These are phyloP conservation scores for Neurospora sp. DNA, from an alignment of 495 filamentous ascomycete species.

Conservation along the genomic window DNA sequence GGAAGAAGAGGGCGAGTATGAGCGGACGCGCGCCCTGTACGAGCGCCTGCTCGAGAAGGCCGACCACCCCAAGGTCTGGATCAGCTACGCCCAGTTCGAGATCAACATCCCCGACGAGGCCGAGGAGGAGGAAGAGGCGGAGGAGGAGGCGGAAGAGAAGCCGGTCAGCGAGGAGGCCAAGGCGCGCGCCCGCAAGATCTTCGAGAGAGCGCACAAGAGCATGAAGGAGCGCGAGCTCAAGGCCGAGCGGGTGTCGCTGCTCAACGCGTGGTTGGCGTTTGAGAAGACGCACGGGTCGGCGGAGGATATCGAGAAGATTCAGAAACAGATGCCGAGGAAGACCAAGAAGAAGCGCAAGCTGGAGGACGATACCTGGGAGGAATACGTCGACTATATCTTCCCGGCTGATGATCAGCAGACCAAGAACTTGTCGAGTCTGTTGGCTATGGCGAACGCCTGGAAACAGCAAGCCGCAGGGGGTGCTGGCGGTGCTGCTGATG, in stretches of 20 bases:
- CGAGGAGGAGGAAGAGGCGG: slow-evolving; percentile 36
- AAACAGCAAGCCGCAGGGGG: slow-evolving; percentile 51
- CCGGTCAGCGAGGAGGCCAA: slow-evolving; percentile 78
- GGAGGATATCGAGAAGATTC: slow-evolving; percentile 73
- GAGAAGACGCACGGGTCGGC: slow-evolving; percentile 71
- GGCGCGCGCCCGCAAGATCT: slow-evolving; percentile 67
- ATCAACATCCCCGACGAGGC: slow-evolving; percentile 63
- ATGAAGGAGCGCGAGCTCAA: slow-evolving; percentile 91
- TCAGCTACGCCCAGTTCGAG: slow-evolving; percentile 92
- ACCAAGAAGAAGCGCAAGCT: slow-evolving; percentile 91
- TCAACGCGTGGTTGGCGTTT: slow-evolving; percentile 87
- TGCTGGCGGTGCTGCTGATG: slow-evolving; percentile 18
- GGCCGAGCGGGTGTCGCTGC: slow-evolving; percentile 81
- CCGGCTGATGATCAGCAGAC: slow-evolving; percentile 88
- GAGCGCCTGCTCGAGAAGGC: slow-evolving; percentile 88
- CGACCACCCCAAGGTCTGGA: slow-evolving; percentile 98
- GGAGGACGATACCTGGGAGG: slow-evolving; percentile 92
- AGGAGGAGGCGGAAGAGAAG: slow-evolving; percentile 47
- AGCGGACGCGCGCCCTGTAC: slow-evolving; percentile 70
- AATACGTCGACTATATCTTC: slow-evolving; percentile 97
- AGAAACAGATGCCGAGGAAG: slow-evolving; percentile 85
- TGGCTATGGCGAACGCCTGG: slow-evolving; percentile 82
- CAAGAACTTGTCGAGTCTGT: slow-evolving; percentile 69
- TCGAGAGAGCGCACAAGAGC: slow-evolving; percentile 74
- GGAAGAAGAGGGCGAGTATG: slow-evolving; percentile 85